A percentile compares a stretch with the other conserved stretches of the same genome.
These are phyloP conservation scores for Sporisorium exsertum DNA, from an alignment of 1,284 basidiomycete species.

Conservation along the genomic window DNA sequence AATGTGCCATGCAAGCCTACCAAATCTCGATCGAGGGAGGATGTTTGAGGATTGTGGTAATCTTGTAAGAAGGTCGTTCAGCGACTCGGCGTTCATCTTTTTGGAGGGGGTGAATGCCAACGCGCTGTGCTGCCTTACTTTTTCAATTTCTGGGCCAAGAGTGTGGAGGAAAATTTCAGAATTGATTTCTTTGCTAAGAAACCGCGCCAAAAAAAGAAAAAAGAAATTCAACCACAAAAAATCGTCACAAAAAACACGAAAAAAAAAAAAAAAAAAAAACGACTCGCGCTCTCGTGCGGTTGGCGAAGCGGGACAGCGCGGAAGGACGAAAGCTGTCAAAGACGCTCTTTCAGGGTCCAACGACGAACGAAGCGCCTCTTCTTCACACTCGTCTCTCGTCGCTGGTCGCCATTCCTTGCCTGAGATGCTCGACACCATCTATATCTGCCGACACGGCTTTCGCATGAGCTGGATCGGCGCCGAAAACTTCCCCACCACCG, in stretches of 20 bases:
- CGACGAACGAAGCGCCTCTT: neutral
- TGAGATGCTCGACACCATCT: slow-evolving; percentile 78
- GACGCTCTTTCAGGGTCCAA: slow-evolving; percentile 11
- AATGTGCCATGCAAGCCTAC: neutral
- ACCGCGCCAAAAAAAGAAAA: neutral
- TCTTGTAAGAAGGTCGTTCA: neutral
- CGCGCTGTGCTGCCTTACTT: slow-evolving; percentile 10
- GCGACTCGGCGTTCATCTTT: neutral
- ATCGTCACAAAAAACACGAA: neutral
- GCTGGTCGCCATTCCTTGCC: neutral
- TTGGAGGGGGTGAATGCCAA: neutral
- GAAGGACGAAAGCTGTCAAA: neutral
- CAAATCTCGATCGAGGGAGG: slow-evolving; percentile 23
- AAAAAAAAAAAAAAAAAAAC: neutral
- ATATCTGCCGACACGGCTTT: slow-evolving; percentile 78
- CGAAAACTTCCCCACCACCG: slow-evolving; percentile 75
- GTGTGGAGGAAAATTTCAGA: slow-evolving; percentile 32
- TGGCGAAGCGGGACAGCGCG: neutral
- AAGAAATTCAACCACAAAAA: neutral
- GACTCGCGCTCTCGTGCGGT: slow-evolving; percentile 2
- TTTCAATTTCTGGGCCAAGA: neutral
- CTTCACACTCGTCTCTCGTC: neutral
- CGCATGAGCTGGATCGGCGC: slow-evolving; percentile 75
- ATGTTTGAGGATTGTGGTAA: neutral
- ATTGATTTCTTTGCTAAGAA: slow-evolving; percentile 28